phyloP scores from a whole-genome alignment of 2,329 filamentous ascomycete genomes.

The Calonectria multiphialidica region DNA sequence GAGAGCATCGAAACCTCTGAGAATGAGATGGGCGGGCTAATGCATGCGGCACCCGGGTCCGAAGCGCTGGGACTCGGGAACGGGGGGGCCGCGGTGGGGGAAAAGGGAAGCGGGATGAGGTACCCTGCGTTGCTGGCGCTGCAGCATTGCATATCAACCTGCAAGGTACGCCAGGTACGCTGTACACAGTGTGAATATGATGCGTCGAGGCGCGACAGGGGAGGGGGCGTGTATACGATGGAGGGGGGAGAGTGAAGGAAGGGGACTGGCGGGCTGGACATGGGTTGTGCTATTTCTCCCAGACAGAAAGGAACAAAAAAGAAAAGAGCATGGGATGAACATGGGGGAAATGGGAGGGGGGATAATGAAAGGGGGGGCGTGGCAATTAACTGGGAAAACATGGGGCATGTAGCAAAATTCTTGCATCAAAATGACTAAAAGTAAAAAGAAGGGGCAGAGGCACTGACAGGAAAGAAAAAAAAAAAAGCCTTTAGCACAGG shows the following conservation, averaged over 20 bases:
- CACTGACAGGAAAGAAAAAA: constrained; percentile 25
- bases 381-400: neutral
- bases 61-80: constrained; percentile 40
- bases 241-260: neutral
- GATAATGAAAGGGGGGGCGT: neutral
- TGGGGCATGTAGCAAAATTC: constrained; percentile 5
- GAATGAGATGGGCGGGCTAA: constrained; percentile 31
- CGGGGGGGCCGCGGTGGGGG: constrained; percentile 28
- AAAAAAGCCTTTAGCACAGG: constrained; percentile 31
- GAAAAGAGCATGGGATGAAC: constrained; percentile 3
- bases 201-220: neutral
- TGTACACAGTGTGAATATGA: neutral
- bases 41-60: constrained; percentile 43
- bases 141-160: constrained; percentile 7
- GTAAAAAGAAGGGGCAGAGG: constrained; percentile 21
- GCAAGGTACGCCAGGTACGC: constrained; percentile 7
- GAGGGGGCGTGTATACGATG: neutral
- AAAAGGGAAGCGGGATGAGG: constrained; percentile 13
- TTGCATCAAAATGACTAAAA: constrained; percentile 12
- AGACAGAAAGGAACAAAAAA: neutral
- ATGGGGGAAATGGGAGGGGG: constrained; percentile 1
- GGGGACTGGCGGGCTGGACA: neutral
- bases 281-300: neutral
- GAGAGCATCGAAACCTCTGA: constrained; percentile 3
- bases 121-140: neutral